Evolutionary conservation across 805 yeast species (phyloP).

Genomic region (Brettanomyces bruxellensis): DNA sequence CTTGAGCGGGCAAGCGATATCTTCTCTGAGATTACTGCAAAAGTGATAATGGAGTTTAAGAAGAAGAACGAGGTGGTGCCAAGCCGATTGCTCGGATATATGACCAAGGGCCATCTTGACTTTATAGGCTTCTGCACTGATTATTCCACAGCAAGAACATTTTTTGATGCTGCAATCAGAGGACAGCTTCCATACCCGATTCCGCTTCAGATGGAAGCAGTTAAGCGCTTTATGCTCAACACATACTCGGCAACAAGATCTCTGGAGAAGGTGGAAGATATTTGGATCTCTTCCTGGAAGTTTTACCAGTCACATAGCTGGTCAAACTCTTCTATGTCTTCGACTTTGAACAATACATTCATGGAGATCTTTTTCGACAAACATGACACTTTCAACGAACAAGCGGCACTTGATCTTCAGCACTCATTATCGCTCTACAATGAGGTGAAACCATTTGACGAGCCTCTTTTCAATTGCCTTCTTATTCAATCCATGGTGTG

Average conservation of each 20-base stretch:
- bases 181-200: slow-evolving; percentile 64
- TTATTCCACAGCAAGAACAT: slow-evolving; percentile 57
- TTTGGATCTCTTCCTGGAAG: slow-evolving; percentile 53
- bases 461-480: slow-evolving; percentile 74
- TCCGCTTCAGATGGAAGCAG: slow-evolving; percentile 62
- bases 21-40: slow-evolving; percentile 49
- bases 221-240: slow-evolving; percentile 54
- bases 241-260: slow-evolving; percentile 47
- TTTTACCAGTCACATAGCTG: slow-evolving; percentile 41
- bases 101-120: slow-evolving; percentile 66
- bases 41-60: slow-evolving; percentile 27
- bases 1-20: slow-evolving; percentile 53
- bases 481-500: slow-evolving; percentile 57
- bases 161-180: slow-evolving; percentile 62
- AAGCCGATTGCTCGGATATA: slow-evolving; percentile 34
- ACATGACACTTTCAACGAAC: slow-evolving; percentile 40
- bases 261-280: slow-evolving; percentile 44
- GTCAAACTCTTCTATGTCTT: slow-evolving; percentile 57
- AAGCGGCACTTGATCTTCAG: slow-evolving; percentile 49
- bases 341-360: slow-evolving; percentile 61
- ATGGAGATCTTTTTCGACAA: slow-evolving; percentile 61
- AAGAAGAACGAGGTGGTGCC: slow-evolving; percentile 15
- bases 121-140: slow-evolving; percentile 74
- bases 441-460: slow-evolving; percentile 54
- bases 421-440: slow-evolving; percentile 47